A percentile compares a stretch with the other conserved stretches of the same genome.
Conservation (phyloP, 2,329 filamentous ascomycete species). For the Aspergillus chevalieri region DNA sequence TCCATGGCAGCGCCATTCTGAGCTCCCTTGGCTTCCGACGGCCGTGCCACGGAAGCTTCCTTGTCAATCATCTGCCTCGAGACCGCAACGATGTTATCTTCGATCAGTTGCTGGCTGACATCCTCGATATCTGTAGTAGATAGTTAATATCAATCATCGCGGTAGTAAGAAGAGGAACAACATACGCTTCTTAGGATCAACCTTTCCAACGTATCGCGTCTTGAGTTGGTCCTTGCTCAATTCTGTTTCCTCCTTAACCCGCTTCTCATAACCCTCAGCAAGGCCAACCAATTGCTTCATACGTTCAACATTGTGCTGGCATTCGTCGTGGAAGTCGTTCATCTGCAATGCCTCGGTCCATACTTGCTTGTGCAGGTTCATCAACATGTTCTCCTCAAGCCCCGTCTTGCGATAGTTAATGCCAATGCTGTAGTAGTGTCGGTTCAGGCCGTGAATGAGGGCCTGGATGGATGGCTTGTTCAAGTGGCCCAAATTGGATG, state of each 20-base stretch:
- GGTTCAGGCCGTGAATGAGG: conserved; percentile 93
- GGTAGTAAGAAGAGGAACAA: conserved; percentile 9
- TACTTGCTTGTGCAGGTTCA: conserved; percentile 99
- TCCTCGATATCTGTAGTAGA: conserved; percentile 69
- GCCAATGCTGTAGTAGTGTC: conserved; percentile 98
- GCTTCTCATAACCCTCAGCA: conserved; percentile 95
- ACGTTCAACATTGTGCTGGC: conserved; percentile 76
- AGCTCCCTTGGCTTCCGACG: conserved; percentile 35
- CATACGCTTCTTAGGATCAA: conserved; percentile 93
- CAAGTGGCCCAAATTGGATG: conserved; percentile 92
- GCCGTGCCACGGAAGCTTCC: conserved; percentile 84
- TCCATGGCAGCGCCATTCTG: conserved; percentile 57
- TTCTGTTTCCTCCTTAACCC: conserved; percentile 97
- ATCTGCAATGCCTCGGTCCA: conserved; percentile 98
- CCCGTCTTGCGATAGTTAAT: conserved; percentile 98
- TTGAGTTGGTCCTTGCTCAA: conserved; percentile 95
- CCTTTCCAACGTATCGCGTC: conserved; percentile 97
- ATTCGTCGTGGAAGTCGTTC: conserved; percentile 87
- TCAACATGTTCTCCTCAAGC: conserved; percentile 98
- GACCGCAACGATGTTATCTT: conserved; percentile 99
- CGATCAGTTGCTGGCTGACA: conserved; percentile 91
- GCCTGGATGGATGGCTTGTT: conserved; percentile 99
- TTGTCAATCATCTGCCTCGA: conserved; percentile 99
- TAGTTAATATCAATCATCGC: conserved; percentile 14
- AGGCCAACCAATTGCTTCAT: conserved; percentile 82